Conservation (phyloP, 2,329 filamentous ascomycete species). For the Penicillium aurantiogriseum region DNA sequence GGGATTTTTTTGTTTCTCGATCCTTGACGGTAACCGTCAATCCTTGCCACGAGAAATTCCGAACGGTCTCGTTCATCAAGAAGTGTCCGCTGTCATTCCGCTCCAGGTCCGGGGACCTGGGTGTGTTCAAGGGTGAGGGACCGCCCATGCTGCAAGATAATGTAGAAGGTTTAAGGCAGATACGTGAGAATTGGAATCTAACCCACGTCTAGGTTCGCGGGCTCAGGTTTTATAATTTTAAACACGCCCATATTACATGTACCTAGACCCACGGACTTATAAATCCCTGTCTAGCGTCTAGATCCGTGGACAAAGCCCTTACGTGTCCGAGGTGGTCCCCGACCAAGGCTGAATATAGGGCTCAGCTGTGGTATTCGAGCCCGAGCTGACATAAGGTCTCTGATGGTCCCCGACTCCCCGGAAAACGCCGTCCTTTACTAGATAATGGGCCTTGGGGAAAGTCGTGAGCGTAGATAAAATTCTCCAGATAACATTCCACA, state of each 20-base stretch:
- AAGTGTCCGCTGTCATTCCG: conserved; percentile 30
- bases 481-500: background rate
- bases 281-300: background rate
- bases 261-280: background rate
- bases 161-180: background rate
- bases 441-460: background rate
- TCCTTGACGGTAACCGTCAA: conserved; percentile 73
- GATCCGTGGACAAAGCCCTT: background rate
- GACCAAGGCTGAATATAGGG: conserved; percentile 1
- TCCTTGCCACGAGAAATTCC: conserved; percentile 64
- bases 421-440: background rate
- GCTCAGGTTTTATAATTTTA: conserved; percentile 7
- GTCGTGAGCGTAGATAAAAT: background rate
- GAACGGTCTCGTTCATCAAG: conserved; percentile 59
- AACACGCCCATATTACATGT: background rate
- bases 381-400: conserved; percentile 4
- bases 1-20: conserved; percentile 60
- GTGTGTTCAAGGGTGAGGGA: background rate
- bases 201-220: background rate
- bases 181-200: background rate
- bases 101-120: conserved; percentile 29
- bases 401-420: conserved; percentile 1
- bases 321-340: conserved; percentile 8
- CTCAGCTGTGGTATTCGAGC: background rate
- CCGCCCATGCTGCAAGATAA: conserved; percentile 6